Conservation (phyloP, 108 stramenopile genomes). For the Seminavis robusta region DNA sequence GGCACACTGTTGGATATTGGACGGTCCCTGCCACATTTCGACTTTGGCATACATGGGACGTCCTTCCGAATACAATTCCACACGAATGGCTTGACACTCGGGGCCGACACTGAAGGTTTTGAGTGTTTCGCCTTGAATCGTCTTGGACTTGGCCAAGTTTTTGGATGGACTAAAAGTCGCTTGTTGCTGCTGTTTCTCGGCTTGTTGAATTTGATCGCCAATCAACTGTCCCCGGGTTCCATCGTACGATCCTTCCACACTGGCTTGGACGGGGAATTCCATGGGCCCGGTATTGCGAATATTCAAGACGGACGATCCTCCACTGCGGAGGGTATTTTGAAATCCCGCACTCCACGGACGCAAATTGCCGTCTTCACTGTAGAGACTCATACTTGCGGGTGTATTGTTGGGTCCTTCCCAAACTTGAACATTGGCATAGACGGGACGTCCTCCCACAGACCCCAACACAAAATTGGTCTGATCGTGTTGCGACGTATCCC, state of each 20-base stretch:
- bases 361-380: constrained; percentile 47
- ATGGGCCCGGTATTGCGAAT: constrained; percentile 48
- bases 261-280: constrained; percentile 27
- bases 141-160: no score
- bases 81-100: no score
- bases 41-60: constrained; percentile 11
- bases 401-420: constrained; percentile 54
- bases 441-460: constrained; percentile 57
- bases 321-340: constrained; percentile 39
- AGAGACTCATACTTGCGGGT: constrained; percentile 43
- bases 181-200: no score
- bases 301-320: no score
- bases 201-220: no score
- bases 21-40: constrained; percentile 11
- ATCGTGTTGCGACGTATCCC: no score
- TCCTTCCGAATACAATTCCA: constrained; percentile 32
- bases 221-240: no score
- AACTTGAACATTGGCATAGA: constrained; percentile 49
- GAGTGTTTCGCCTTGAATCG: no score
- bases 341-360: constrained; percentile 48
- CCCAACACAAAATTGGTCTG: no score
- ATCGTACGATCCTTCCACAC: no score
- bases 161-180: no score
- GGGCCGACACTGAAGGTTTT: no score
- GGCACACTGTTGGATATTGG: constrained; percentile 1